Evolutionary conservation across 2,329 filamentous ascomycete species (phyloP).

Genomic region (Colletotrichum aenigma): DNA sequence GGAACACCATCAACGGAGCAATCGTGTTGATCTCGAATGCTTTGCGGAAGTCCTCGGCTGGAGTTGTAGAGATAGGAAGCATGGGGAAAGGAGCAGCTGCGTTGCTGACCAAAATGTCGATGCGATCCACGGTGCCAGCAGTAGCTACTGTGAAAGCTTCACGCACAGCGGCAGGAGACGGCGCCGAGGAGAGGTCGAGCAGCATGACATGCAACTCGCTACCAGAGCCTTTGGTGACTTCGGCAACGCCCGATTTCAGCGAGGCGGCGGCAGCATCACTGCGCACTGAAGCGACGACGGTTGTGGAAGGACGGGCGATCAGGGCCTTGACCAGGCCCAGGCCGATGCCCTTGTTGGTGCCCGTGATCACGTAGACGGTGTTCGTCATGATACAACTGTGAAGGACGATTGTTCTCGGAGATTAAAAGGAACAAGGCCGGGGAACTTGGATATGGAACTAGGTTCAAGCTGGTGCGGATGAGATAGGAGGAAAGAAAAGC

Average conservation of each 20-base stretch:
- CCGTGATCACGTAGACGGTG: constrained; percentile 41
- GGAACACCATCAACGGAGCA: constrained; percentile 37
- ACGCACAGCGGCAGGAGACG: constrained; percentile 23
- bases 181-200: constrained; percentile 38
- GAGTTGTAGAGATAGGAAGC: constrained; percentile 30
- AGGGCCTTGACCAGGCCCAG: constrained; percentile 38
- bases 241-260: constrained; percentile 19
- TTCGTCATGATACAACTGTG: constrained; percentile 12
- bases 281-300: constrained; percentile 41
- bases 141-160: constrained; percentile 29
- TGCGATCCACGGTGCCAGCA: constrained; percentile 32
- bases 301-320: constrained; percentile 59
- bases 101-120: constrained; percentile 60
- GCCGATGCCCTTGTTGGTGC: constrained; percentile 45
- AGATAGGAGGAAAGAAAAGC: not conserved
- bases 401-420: not conserved
- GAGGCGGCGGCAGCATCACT: constrained; percentile 22
- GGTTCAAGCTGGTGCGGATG: not conserved
- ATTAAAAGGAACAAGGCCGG: not conserved
- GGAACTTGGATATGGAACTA: not conserved
- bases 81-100: constrained; percentile 43
- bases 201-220: constrained; percentile 38
- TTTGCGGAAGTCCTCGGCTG: constrained; percentile 35
- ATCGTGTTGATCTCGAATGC: constrained; percentile 50
- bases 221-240: constrained; percentile 27